These are phyloP conservation scores for Camellia japonica DNA, from an alignment of 148 eudicot genomes.

Conservation along the genomic window DNA sequence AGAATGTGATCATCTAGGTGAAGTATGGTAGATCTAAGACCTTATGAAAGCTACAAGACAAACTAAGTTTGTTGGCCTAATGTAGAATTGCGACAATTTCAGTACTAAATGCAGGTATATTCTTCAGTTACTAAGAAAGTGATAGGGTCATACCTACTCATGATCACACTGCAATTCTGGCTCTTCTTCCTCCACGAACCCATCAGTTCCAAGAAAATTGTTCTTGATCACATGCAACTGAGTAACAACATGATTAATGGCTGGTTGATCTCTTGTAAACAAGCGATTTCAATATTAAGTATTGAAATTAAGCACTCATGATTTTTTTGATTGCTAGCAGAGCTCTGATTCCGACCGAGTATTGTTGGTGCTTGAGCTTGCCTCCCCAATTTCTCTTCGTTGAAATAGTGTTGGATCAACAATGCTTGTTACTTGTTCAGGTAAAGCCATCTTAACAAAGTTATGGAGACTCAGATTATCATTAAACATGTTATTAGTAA, in stretches of 20 bases:
- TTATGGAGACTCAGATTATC: neutral
- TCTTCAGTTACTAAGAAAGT: too few relatives aligned
- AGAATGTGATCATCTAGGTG: too few relatives aligned
- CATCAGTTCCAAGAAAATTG: neutral
- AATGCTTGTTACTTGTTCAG: neutral
- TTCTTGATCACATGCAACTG: constrained; percentile 8
- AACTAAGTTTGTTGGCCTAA: too few relatives aligned
- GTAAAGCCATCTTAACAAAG: neutral
- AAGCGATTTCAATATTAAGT: too few relatives aligned
- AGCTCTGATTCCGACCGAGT: neutral
- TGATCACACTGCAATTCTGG: too few relatives aligned
- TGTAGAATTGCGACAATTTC: too few relatives aligned
- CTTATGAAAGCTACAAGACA: too few relatives aligned
- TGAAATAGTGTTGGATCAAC: neutral
- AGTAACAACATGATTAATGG: neutral
- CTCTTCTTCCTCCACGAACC: too few relatives aligned
- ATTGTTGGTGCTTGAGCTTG: neutral
- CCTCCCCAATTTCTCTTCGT: neutral
- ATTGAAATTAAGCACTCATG: too few relatives aligned
- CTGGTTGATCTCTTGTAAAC: neutral
- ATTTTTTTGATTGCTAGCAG: neutral
- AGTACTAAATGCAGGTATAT: too few relatives aligned
- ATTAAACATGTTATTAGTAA: neutral
- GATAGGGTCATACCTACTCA: too few relatives aligned
- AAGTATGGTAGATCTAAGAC: too few relatives aligned